phyloP scores from a whole-genome alignment of 805 yeast genomes.

The Starmerella sp. region DNA sequence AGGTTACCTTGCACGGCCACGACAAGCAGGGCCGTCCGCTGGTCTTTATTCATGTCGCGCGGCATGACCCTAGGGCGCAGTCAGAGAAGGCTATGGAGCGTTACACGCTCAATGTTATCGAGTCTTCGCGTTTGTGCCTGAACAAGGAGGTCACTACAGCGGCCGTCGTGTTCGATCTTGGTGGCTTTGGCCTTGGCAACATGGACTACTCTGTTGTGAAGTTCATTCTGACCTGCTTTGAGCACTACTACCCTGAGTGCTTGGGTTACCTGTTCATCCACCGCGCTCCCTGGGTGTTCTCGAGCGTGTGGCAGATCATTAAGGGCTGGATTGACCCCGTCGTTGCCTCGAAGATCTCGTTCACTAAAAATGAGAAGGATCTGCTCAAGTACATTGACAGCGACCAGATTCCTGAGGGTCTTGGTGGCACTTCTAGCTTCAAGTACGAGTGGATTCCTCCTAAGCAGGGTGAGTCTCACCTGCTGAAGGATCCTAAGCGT shows the following conservation, averaged over 20 bases:
- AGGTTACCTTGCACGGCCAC: slow-evolving; percentile 62
- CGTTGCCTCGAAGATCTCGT: slow-evolving; percentile 80
- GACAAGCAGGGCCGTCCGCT: slow-evolving; percentile 70
- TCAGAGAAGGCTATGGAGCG: slow-evolving; percentile 59
- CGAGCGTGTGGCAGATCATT: slow-evolving; percentile 86
- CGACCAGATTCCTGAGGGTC: slow-evolving; percentile 49
- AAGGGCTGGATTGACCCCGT: slow-evolving; percentile 95
- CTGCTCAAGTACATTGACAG: slow-evolving; percentile 49
- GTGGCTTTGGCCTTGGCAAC: slow-evolving; percentile 76
- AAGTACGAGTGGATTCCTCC: slow-evolving; percentile 56
- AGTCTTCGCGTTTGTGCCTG: slow-evolving; percentile 64
- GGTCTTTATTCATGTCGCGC: slow-evolving; percentile 66
- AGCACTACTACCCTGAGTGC: slow-evolving; percentile 93
- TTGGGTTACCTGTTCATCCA: slow-evolving; percentile 75
- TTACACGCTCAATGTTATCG: slow-evolving; percentile 67
- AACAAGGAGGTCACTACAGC: slow-evolving; percentile 69
- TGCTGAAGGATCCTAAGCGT: slow-evolving; percentile 35
- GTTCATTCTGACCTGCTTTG: slow-evolving; percentile 78
- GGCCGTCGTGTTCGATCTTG: slow-evolving; percentile 73
- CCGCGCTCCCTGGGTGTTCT: slow-evolving; percentile 94
- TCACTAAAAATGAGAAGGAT: slow-evolving; percentile 63
- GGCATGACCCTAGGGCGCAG: slow-evolving; percentile 61
- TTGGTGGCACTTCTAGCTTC: slow-evolving; percentile 63
- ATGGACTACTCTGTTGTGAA: slow-evolving; percentile 91
- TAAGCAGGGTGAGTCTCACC: slow-evolving; percentile 44